Evolutionary conservation across 208 protist genomes (phyloP), one percentile per base, ranked within the genome.

Genomic region (Acanthamoeba divionensis): DNA sequence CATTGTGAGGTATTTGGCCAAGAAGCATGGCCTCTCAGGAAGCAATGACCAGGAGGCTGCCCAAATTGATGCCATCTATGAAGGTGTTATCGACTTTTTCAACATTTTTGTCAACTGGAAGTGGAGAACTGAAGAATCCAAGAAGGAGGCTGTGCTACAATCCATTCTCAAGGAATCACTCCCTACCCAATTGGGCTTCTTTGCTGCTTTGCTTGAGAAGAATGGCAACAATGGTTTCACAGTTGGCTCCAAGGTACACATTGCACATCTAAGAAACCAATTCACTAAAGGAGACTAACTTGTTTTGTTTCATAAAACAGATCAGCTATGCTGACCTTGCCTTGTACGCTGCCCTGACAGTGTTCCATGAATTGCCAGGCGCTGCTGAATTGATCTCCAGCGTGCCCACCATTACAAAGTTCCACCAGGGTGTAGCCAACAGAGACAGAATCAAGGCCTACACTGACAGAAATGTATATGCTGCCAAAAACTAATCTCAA

Each of bases 1-100:
- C 77, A 86, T 86, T 57, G 4, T 24, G 0, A 50, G 77, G 38
- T 65, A 86, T 13, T 57, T 86, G 48, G 77, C 77, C 54, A 66
- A 65, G 13, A 10, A 86, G 55, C 77, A 86, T 26, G 77, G 77
- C 29, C 66, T 55, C 77, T 1, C n/a, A 18, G 77, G 77, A 29
- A 26, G 0, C 71, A 36, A 29, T 15, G 71, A 9, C n/a, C 36
- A 6, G 7, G 77, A 86, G 36, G 45, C 77, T 38, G 52, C 52
- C 13, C 47, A 13, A 10, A 86, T 86, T 41, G 77, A 86, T 41
- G 36, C 62, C 38, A 24, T 45, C 12, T 21, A n/a, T 44, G 77
- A 86, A 57, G 77, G 77, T 21, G 54, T 60, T 10, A 31, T 47
- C 13, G 77, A 86, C 77, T 5, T 86, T 26, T 7, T 63, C 2